These are phyloP conservation scores for Talaromyces sp. DNA, from an alignment of 2,329 filamentous ascomycete species.

Conservation along the genomic window DNA sequence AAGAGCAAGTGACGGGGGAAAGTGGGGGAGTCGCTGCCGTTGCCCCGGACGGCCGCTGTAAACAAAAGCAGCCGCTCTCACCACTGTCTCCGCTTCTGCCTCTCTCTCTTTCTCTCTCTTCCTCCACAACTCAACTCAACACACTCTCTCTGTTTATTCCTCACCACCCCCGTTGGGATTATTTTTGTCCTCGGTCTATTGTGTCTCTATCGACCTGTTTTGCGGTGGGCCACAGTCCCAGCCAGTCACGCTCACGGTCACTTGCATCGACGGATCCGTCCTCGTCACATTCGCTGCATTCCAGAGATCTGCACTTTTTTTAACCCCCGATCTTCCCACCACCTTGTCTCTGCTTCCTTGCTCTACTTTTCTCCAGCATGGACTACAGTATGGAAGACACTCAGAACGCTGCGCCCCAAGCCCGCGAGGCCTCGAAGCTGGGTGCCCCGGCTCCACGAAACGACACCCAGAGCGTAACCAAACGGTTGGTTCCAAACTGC, in stretches of 20 bases:
- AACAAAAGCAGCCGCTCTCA: conserved; percentile 1
- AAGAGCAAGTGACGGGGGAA: not conserved
- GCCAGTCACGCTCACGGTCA: conserved; percentile 15
- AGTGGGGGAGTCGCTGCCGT: not conserved
- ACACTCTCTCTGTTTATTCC: not conserved
- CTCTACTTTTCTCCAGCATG: conserved; percentile 30
- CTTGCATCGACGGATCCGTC: conserved; percentile 9
- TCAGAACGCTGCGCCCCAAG: conserved; percentile 64
- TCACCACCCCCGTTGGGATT: not conserved
- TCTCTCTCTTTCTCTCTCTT: not conserved
- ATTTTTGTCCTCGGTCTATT: not conserved
- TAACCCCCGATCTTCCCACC: conserved; percentile 13
- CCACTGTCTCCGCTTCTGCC: not conserved
- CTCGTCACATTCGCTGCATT: conserved; percentile 9
- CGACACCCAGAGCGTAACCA: conserved; percentile 70
- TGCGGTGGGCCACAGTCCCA: not conserved
- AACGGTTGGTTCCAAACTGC: conserved; percentile 54
- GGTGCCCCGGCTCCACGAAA: conserved; percentile 50
- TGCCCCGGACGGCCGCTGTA: conserved; percentile 4
- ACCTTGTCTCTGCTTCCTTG: conserved; percentile 2
- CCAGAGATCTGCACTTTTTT: conserved; percentile 15
- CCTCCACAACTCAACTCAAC: not conserved
- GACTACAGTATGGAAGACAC: conserved; percentile 56
- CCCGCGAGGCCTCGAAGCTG: conserved; percentile 59
- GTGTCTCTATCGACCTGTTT: not conserved